Evolutionary conservation across 106 monocot species (phyloP).

Genomic region (Dendrobium huoshanense): DNA sequence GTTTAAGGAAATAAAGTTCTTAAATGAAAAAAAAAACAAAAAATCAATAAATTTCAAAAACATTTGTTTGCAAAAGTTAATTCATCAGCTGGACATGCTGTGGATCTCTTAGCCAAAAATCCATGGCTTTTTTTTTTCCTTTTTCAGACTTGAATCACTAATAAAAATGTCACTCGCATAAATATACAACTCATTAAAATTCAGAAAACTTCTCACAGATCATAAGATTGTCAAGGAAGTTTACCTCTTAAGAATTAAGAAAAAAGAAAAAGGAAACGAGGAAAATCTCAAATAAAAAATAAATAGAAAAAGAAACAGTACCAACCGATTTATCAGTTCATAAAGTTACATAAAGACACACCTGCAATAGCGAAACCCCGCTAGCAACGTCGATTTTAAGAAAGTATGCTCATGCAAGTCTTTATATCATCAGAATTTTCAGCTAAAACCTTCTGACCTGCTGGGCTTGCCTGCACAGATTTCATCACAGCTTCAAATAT

Average conservation of each 20-base stretch:
- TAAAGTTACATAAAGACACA: background rate
- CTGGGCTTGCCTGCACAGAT: conserved; percentile 11
- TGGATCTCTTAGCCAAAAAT: too few species aligned
- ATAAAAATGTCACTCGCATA: conserved; percentile 17
- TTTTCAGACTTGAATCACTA: conserved; percentile 7
- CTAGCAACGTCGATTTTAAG: background rate
- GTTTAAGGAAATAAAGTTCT: background rate
- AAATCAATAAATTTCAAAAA: too few species aligned
- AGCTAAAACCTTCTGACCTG: conserved; percentile 11
- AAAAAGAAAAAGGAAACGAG: background rate
- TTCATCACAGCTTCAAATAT: conserved; percentile 18
- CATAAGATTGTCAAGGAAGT: conserved; percentile 2
- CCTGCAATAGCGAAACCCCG: background rate
- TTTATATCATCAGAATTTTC: conserved; percentile 20
- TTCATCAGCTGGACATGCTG: too few species aligned
- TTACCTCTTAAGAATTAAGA: conserved; percentile 11
- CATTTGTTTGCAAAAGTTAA: too few species aligned
- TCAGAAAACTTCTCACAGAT: background rate
- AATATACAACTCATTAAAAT: conserved; percentile 30
- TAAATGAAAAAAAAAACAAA: background rate
- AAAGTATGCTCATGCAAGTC: conserved; percentile 23
- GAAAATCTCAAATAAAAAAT: background rate
- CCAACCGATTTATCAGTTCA: background rate
- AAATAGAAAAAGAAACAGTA: background rate
- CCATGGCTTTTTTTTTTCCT: background rate